Conservation (phyloP, 2,329 filamentous ascomycete species). For the Penicillium capsulatum region DNA sequence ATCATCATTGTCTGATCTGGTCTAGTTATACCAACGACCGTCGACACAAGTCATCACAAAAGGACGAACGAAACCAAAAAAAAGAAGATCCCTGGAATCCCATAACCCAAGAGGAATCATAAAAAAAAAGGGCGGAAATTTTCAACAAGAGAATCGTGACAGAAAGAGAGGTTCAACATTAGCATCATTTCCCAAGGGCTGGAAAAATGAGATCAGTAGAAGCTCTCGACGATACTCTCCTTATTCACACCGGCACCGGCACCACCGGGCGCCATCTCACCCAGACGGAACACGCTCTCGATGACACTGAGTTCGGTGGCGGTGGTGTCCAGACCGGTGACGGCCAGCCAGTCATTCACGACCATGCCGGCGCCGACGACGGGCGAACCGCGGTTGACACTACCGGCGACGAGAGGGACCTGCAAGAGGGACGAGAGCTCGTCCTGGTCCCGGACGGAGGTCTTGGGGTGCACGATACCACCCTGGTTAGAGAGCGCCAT, state of each 20-base stretch:
- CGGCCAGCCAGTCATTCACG: constrained; percentile 95
- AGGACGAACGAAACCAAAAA: background rate
- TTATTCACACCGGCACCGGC: constrained; percentile 65
- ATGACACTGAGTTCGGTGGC: constrained; percentile 97
- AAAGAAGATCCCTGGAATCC: background rate
- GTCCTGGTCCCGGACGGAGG: constrained; percentile 94
- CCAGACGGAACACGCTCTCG: constrained; percentile 91
- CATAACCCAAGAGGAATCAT: background rate
- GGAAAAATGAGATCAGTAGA: constrained; percentile 60
- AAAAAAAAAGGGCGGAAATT: background rate
- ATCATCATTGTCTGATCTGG: constrained; percentile 10
- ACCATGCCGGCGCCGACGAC: constrained; percentile 98
- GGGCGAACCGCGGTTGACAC: constrained; percentile 84
- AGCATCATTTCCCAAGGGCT: no score
- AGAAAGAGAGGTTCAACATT: no score
- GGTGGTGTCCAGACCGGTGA: constrained; percentile 88
- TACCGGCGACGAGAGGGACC: constrained; percentile 90
- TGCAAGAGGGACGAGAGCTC: constrained; percentile 90
- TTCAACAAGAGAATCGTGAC: background rate
- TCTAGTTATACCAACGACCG: constrained; percentile 3
- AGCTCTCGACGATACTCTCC: constrained; percentile 98
- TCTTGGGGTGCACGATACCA: constrained; percentile 96
- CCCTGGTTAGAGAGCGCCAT: constrained; percentile 96
- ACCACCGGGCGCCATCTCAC: constrained; percentile 68
- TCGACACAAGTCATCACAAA: background rate